Conservation (phyloP, 2,329 filamentous ascomycete genomes). For the Trichoderma sp. region DNA sequence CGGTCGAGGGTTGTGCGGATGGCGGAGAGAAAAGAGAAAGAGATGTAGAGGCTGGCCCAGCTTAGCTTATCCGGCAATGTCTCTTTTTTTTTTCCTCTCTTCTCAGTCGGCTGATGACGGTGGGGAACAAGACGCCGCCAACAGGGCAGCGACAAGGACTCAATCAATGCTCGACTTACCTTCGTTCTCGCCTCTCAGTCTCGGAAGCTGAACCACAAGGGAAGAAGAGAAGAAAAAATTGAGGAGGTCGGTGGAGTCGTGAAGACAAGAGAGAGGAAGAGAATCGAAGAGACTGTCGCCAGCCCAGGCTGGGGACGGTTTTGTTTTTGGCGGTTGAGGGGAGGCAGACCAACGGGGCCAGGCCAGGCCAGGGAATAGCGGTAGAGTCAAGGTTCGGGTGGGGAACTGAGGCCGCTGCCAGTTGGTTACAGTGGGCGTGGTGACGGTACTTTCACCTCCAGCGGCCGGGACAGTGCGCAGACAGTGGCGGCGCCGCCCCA, state of each 20-base stretch:
- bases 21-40: neutral
- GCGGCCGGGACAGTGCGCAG: slow-evolving; percentile 10
- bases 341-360: slow-evolving; percentile 26
- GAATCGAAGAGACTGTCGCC: slow-evolving; percentile 29
- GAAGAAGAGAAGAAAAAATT: slow-evolving; percentile 27
- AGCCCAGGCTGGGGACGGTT: slow-evolving; percentile 35
- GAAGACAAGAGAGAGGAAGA: slow-evolving; percentile 37
- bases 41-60: slow-evolving; percentile 9
- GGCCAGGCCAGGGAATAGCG: slow-evolving; percentile 36
- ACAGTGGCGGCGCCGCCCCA: neutral
- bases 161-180: slow-evolving; percentile 15
- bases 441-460: slow-evolving; percentile 12
- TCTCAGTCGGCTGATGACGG: slow-evolving; percentile 18
- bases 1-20: slow-evolving; percentile 7
- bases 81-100: slow-evolving; percentile 22
- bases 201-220: slow-evolving; percentile 28
- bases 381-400: slow-evolving; percentile 32
- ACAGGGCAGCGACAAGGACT: slow-evolving; percentile 25
- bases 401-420: slow-evolving; percentile 23
- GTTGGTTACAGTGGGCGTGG: slow-evolving; percentile 23
- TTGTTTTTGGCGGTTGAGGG: slow-evolving; percentile 39
- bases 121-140: slow-evolving; percentile 36
- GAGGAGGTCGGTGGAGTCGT: slow-evolving; percentile 42
- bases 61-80: slow-evolving; percentile 6
- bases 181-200: slow-evolving; percentile 24